Evolutionary conservation across 176 grass and related monocot species (phyloP).

Genomic region (Stipa capillata): DNA sequence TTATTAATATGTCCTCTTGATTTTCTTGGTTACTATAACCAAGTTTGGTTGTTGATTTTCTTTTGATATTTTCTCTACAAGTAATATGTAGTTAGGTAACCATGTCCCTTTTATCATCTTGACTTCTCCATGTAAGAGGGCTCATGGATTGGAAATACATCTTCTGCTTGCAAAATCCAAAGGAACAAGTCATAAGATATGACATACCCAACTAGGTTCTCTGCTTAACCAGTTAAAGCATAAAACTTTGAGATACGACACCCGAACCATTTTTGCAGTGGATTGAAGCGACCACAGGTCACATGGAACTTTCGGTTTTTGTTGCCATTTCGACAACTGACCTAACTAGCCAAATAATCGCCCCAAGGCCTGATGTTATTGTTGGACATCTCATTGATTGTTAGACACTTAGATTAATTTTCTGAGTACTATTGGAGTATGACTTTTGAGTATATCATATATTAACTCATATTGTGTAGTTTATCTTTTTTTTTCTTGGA

Average conservation of each 20-base stretch:
- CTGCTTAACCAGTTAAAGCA: neutral
- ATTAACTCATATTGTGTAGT: neutral
- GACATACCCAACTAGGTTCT: neutral
- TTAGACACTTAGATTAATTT: neutral
- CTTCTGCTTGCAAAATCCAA: neutral
- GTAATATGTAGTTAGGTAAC: neutral
- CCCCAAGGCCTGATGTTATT: neutral
- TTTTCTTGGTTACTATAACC: no score
- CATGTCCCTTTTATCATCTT: neutral
- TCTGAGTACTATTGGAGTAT: neutral
- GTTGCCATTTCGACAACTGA: neutral
- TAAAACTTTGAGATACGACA: no score
- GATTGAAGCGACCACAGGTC: no score
- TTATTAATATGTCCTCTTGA: neutral
- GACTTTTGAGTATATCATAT: neutral
- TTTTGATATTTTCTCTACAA: neutral
- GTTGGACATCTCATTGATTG: neutral
- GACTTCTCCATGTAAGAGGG: neutral
- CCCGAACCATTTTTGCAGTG: no score
- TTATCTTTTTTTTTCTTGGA: neutral
- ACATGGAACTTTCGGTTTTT: neutral
- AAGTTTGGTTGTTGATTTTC: neutral
- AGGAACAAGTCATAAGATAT: neutral
- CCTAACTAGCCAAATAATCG: neutral
- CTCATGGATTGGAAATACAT: neutral